These are phyloP conservation scores for Serpula lacrymans DNA, from an alignment of 768 basidiomycete genomes.

Conservation along the genomic window DNA sequence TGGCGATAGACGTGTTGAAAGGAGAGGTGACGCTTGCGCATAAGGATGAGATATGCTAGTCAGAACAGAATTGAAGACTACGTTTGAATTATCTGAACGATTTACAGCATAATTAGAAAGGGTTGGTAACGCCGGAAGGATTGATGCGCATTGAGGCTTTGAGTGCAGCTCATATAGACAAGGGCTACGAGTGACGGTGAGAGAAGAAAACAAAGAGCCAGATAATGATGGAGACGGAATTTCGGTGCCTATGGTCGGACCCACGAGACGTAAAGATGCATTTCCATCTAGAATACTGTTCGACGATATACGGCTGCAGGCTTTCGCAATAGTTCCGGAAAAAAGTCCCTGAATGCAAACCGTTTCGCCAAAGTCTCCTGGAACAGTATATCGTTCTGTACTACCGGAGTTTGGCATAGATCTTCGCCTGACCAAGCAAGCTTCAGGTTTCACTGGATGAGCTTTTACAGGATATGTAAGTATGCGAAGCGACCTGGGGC, in stretches of 20 bases:
- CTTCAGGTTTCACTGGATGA: neutral
- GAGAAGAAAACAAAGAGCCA: slow-evolving; percentile 15
- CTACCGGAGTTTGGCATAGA: neutral
- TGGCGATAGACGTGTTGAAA: too few relatives aligned
- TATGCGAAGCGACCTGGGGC: neutral
- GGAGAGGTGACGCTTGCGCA: too few relatives aligned
- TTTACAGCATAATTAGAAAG: slow-evolving; percentile 13
- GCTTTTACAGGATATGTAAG: neutral
- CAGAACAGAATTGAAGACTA: neutral
- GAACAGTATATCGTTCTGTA: too few relatives aligned
- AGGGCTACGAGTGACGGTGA: slow-evolving; percentile 23
- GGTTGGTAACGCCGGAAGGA: slow-evolving; percentile 16
- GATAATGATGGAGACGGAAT: slow-evolving; percentile 22
- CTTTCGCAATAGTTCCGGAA: too few relatives aligned
- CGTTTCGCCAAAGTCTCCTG: too few relatives aligned
- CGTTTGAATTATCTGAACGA: too few relatives aligned
- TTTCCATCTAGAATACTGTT: neutral
- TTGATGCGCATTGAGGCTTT: slow-evolving; percentile 12
- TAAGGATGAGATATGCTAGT: too few relatives aligned
- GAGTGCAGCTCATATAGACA: slow-evolving; percentile 16
- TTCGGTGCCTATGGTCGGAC: slow-evolving; percentile 10
- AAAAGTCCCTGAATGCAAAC: too few relatives aligned
- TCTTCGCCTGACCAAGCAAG: neutral
- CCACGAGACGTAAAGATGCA: slow-evolving; percentile 24
- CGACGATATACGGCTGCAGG: too few relatives aligned